phyloP scores from a whole-genome alignment of 441 rosid genomes.

The Pelargonium citronellum region DNA sequence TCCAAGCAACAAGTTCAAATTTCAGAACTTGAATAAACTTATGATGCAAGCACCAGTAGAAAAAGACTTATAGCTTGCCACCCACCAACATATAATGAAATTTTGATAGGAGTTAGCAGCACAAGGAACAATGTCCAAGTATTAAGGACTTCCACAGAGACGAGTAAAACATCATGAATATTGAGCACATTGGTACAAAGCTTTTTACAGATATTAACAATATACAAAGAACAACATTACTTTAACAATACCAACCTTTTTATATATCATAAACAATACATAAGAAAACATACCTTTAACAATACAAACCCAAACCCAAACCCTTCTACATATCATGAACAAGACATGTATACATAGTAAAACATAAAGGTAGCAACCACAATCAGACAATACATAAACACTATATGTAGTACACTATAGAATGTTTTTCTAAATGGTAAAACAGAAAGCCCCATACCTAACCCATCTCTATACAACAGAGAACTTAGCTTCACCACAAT shows the following conservation, averaged over 20 bases:
- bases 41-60: too few species aligned
- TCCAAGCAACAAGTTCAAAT: too few species aligned
- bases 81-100: too few species aligned
- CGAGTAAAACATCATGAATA: too few species aligned
- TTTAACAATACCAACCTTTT: neutral
- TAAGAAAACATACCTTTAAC: neutral
- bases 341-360: neutral
- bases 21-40: too few species aligned
- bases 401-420: neutral
- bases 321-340: neutral
- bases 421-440: neutral
- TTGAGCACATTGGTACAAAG: too few species aligned
- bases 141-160: too few species aligned
- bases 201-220: too few species aligned
- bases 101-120: too few species aligned
- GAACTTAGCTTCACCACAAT: constrained; percentile 12
- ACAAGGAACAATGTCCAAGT: too few species aligned
- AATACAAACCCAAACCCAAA: neutral
- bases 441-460: constrained; percentile 5
- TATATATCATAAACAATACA: neutral
- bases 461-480: constrained; percentile 6
- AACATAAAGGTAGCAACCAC: neutral
- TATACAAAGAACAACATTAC: neutral
- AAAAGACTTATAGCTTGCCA: too few species aligned
- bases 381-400: neutral